Conservation (phyloP, 2,329 filamentous ascomycete species). For the Exophiala mesophila region DNA sequence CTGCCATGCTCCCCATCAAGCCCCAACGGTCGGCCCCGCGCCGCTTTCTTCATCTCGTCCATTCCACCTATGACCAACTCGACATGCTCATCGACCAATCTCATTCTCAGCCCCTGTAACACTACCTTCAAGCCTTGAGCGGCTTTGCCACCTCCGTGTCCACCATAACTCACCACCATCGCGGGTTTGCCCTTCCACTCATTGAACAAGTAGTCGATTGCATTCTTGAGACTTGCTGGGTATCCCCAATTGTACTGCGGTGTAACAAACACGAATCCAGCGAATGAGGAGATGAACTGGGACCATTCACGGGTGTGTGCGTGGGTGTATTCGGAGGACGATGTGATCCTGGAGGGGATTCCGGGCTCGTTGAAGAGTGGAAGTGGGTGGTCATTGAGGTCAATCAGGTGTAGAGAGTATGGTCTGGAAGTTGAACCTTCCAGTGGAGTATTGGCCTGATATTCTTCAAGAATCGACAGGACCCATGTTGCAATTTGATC, state of each 20-base stretch:
- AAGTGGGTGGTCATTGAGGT: conserved; percentile 31
- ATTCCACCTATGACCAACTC: conserved; percentile 30
- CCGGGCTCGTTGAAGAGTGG: conserved; percentile 38
- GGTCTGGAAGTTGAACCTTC: not conserved
- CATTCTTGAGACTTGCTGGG: conserved; percentile 55
- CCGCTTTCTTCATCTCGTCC: conserved; percentile 23
- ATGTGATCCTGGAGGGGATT: conserved; percentile 34
- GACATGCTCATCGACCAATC: conserved; percentile 29
- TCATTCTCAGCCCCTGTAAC: conserved; percentile 35
- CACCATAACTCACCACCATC: conserved; percentile 52
- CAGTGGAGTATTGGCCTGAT: conserved; percentile 7
- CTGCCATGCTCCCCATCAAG: conserved; percentile 7
- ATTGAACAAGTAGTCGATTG: conserved; percentile 57
- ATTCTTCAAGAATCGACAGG: conserved; percentile 24
- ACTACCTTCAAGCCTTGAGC: conserved; percentile 34
- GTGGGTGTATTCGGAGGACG: conserved; percentile 32
- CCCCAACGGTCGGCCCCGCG: conserved; percentile 28
- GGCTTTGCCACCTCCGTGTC: conserved; percentile 37
- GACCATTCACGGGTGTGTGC: conserved; percentile 38
- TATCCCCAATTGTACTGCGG: conserved; percentile 54
- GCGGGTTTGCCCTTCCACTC: conserved; percentile 55
- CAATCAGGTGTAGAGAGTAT: conserved; percentile 30
- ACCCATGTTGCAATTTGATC: conserved; percentile 33
- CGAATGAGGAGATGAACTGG: conserved; percentile 30
- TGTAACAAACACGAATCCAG: conserved; percentile 40